Evolutionary conservation across 1,284 basidiomycete species (phyloP).

Genomic region (Abortiporus biennis): DNA sequence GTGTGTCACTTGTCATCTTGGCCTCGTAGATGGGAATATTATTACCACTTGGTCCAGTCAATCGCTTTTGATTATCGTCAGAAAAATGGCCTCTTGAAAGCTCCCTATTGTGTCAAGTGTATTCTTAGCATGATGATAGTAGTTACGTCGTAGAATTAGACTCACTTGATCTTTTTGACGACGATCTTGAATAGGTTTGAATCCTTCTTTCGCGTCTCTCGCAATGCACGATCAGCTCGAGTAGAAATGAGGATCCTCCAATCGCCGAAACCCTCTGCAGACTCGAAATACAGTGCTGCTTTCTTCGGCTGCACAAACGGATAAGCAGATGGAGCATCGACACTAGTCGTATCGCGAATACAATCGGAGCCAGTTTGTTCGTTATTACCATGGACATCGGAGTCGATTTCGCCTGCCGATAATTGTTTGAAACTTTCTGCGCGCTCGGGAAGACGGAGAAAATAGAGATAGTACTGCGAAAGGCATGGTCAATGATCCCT

Average conservation of each 20-base stretch:
- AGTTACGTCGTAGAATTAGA: background rate
- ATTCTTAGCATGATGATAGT: constrained; percentile 1
- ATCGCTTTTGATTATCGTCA: constrained; percentile 59
- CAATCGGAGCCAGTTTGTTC: constrained; percentile 1
- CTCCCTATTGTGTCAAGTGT: constrained; percentile 37
- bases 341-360: too few species aligned
- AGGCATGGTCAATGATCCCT: background rate
- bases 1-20: constrained; percentile 55
- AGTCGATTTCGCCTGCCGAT: background rate
- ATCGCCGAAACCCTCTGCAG: constrained; percentile 41
- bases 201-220: constrained; percentile 32
- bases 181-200: constrained; percentile 37
- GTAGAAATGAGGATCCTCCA: constrained; percentile 45
- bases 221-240: constrained; percentile 36
- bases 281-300: constrained; percentile 42
- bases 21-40: constrained; percentile 59
- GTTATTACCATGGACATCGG: background rate
- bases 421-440: constrained; percentile 6
- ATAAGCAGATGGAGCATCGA: constrained; percentile 11
- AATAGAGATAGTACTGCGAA: constrained; percentile 14
- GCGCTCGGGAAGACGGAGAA: constrained; percentile 21
- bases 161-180: constrained; percentile 55
- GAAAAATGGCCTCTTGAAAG: constrained; percentile 65
- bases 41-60: constrained; percentile 37
- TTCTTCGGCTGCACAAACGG: constrained; percentile 42